Percentiles rank a stretch among this genome's conserved stretches.
phyloP scores from a whole-genome alignment of 2,329 filamentous ascomycete genomes.

The Colletotrichum sojae region DNA sequence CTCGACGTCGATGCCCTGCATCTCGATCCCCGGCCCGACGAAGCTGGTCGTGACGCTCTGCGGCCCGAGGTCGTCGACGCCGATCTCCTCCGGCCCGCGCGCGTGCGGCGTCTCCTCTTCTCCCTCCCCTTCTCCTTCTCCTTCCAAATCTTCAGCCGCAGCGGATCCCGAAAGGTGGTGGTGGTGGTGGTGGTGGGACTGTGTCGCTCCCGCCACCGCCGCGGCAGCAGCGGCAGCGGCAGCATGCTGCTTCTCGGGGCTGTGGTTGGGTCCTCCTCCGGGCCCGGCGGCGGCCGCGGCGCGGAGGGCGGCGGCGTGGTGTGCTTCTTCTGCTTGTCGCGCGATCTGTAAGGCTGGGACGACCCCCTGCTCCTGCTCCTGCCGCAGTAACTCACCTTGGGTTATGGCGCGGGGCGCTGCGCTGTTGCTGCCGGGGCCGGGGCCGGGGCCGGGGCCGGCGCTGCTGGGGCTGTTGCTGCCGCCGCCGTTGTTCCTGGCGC shows the following conservation, averaged over 20 bases:
- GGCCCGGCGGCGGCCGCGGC: conserved; percentile 39
- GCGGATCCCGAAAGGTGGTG: conserved; percentile 29
- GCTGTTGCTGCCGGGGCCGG: conserved; percentile 47
- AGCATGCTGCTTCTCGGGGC: conserved; percentile 40
- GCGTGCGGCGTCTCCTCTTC: conserved; percentile 81
- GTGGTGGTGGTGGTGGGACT: too few species aligned
- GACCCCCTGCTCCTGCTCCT: conserved; percentile 87
- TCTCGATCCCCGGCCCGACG: conserved; percentile 59
- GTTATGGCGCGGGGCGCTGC: conserved; percentile 71
- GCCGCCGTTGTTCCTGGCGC: conserved; percentile 47
- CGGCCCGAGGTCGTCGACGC: conserved; percentile 87
- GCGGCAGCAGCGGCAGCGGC: conserved; percentile 44
- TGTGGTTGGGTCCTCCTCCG: conserved; percentile 8
- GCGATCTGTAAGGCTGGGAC: conserved; percentile 77
- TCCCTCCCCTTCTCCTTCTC: conserved; percentile 50
- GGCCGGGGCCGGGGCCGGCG: too few species aligned
- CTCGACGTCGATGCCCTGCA: conserved; percentile 72
- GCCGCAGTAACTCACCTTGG: conserved; percentile 87
- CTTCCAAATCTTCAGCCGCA: conserved; percentile 52
- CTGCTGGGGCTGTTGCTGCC: too few species aligned
- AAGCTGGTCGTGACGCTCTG: conserved; percentile 65
- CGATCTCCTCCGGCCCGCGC: conserved; percentile 86
- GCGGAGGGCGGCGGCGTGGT: conserved; percentile 36
- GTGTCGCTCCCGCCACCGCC: conserved; percentile 42
- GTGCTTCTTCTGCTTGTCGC: conserved; percentile 49